Conservation (phyloP, 2,329 filamentous ascomycete species). For the Sordariomycetes sp. region DNA sequence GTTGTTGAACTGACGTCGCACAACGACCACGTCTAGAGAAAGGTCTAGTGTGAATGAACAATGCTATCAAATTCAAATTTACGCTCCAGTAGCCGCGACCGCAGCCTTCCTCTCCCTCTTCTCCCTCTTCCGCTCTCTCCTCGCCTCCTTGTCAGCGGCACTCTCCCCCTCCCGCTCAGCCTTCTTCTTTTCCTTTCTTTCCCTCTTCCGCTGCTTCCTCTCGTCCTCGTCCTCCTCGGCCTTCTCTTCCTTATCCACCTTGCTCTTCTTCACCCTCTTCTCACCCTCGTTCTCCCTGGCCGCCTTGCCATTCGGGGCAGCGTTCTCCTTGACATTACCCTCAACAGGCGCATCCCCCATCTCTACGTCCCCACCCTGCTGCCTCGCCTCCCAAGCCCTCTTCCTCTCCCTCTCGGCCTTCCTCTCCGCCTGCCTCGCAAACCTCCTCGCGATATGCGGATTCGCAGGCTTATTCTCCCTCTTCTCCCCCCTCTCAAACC, state of each 20-base stretch:
- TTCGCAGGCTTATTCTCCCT: not conserved
- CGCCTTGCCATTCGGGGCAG: not conserved
- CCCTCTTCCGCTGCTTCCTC: slow-evolving; percentile 3
- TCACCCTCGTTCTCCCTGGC: not conserved
- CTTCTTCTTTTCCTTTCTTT: slow-evolving; percentile 6
- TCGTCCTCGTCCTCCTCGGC: not conserved
- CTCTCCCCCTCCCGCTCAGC: slow-evolving; percentile 8
- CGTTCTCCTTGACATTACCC: not conserved
- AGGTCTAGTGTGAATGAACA: not conserved
- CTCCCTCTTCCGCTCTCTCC: not conserved
- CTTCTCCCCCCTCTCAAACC: not conserved
- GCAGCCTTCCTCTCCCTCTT: not conserved
- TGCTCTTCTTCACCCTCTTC: not conserved
- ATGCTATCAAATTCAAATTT: not conserved
- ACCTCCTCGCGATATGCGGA: slow-evolving; percentile 4
- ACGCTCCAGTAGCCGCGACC: not conserved
- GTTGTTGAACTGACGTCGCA: not conserved
- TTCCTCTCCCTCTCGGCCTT: slow-evolving; percentile 1
- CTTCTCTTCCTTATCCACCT: not conserved
- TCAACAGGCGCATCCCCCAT: not conserved
- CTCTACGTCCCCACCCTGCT: not conserved
- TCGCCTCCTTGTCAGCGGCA: not conserved
- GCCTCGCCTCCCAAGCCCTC: not conserved
- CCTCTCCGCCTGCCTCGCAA: slow-evolving; percentile 3
- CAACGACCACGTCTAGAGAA: not conserved